Evolutionary conservation across 805 yeast genomes (phyloP).

Genomic region (Metschnikowia amazonensis): DNA sequence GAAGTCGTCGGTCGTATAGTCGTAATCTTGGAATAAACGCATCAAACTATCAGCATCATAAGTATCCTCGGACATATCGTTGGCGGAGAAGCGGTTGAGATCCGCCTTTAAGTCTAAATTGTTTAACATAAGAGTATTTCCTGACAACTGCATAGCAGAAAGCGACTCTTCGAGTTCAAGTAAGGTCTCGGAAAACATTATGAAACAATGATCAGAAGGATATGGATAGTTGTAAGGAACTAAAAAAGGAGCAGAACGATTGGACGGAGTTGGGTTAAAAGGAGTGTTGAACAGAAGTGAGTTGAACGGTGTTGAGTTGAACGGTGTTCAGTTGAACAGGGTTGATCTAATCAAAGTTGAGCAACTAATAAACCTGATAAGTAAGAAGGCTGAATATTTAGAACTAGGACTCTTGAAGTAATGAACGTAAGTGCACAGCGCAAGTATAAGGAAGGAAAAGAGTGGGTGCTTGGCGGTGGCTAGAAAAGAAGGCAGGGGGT

Average conservation of each 20-base stretch:
- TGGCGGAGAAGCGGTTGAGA: constrained; percentile 15
- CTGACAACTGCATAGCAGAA: constrained; percentile 10
- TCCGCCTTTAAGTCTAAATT: constrained; percentile 19
- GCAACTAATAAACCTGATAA: no score
- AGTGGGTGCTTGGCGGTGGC: not conserved
- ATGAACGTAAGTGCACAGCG: not conserved
- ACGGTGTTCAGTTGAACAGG: no score
- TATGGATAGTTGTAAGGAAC: not conserved
- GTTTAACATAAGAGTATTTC: constrained; percentile 15
- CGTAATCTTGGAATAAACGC: constrained; percentile 11
- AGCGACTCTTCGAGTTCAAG: constrained; percentile 21
- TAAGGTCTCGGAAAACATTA: constrained; percentile 18
- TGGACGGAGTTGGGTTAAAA: no score
- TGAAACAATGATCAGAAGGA: not conserved
- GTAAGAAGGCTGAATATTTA: no score
- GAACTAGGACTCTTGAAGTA: no score
- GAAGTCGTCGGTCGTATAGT: constrained; percentile 12
- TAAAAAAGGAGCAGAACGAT: no score
- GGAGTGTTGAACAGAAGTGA: no score
- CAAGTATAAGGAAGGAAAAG: not conserved
- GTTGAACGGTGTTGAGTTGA: no score
- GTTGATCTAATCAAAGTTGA: no score
- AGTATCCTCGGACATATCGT: constrained; percentile 2
- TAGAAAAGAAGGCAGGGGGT: not conserved
- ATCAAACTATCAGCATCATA: constrained; percentile 3